Percentiles rank a stretch among this genome's conserved stretches.
These are phyloP conservation scores for Neonothopanus nambi DNA, from an alignment of 1,284 basidiomycete species.

Conservation along the genomic window DNA sequence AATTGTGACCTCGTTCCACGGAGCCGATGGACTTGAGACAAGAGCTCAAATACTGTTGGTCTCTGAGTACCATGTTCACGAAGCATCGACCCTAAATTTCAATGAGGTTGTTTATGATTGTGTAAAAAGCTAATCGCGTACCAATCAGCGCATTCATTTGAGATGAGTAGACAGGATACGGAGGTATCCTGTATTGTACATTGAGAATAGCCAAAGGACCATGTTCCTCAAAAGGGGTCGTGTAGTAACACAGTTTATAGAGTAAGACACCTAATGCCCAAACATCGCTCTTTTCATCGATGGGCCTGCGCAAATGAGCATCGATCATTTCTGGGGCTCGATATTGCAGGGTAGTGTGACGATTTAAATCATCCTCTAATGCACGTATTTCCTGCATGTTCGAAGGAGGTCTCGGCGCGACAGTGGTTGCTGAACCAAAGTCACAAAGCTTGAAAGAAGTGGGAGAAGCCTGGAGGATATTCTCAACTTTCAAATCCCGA, in stretches of 20 bases:
- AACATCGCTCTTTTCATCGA: conserved; percentile 94
- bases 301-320: conserved; percentile 76
- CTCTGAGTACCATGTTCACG: conserved; percentile 83
- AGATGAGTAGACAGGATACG: conserved; percentile 90
- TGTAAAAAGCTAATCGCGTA: conserved; percentile 39
- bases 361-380: conserved; percentile 90
- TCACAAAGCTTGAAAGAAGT: conserved; percentile 95
- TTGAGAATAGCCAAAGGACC: conserved; percentile 96
- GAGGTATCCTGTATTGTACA: conserved; percentile 92
- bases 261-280: conserved; percentile 96
- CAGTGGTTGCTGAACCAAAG: conserved; percentile 90
- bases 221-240: conserved; percentile 97
- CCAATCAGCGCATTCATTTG: conserved; percentile 88
- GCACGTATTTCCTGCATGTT: conserved; percentile 81
- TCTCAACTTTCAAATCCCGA: conserved; percentile 98
- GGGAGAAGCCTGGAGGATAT: conserved; percentile 82
- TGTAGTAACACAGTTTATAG: conserved; percentile 97
- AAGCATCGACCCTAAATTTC: conserved; percentile 74
- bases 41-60: conserved; percentile 80
- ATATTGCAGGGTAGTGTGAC: conserved; percentile 94
- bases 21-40: conserved; percentile 75
- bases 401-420: conserved; percentile 67
- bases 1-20: conserved; percentile 83
- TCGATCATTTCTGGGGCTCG: conserved; percentile 99
- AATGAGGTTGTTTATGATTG: conserved; percentile 2